Evolutionary conservation across 345 rosid genomes (phyloP).

Genomic region (Brassica incana): DNA sequence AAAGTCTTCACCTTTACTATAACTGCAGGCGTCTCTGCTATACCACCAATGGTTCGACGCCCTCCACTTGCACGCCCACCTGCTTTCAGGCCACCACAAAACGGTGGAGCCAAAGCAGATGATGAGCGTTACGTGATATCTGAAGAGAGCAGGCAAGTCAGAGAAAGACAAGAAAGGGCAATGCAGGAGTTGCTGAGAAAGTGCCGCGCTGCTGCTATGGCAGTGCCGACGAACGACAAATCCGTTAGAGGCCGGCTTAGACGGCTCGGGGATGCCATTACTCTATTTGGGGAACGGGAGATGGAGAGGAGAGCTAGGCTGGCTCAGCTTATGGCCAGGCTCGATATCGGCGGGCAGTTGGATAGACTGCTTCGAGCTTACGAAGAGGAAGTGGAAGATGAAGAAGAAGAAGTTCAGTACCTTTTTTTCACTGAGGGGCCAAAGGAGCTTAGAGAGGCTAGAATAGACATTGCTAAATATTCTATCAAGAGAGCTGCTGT

Average conservation of each 20-base stretch:
- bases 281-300: constrained; percentile 93
- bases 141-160: constrained; percentile 62
- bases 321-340: constrained; percentile 80
- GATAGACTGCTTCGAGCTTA: constrained; percentile 83
- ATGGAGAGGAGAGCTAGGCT: constrained; percentile 96
- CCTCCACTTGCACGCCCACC: constrained; percentile 60
- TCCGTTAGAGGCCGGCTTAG: constrained; percentile 89
- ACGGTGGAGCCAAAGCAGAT: constrained; percentile 56
- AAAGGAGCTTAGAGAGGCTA: constrained; percentile 64
- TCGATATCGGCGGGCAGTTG: constrained; percentile 77
- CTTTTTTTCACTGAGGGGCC: constrained; percentile 90
- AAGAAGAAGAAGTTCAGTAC: constrained; percentile 59
- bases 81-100: constrained; percentile 54
- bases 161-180: constrained; percentile 88
- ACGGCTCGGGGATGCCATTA: constrained; percentile 84
- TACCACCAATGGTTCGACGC: constrained; percentile 47
- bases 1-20: background rate
- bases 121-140: constrained; percentile 68
- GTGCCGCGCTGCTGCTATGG: constrained; percentile 86
- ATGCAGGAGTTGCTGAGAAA: constrained; percentile 74
- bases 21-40: constrained; percentile 34
- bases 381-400: constrained; percentile 67
- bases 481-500: constrained; percentile 65
- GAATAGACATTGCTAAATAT: constrained; percentile 73
- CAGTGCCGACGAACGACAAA: constrained; percentile 95